phyloP scores from a whole-genome alignment of 2,329 filamentous ascomycete genomes.

The Colletotrichum zoysiae region DNA sequence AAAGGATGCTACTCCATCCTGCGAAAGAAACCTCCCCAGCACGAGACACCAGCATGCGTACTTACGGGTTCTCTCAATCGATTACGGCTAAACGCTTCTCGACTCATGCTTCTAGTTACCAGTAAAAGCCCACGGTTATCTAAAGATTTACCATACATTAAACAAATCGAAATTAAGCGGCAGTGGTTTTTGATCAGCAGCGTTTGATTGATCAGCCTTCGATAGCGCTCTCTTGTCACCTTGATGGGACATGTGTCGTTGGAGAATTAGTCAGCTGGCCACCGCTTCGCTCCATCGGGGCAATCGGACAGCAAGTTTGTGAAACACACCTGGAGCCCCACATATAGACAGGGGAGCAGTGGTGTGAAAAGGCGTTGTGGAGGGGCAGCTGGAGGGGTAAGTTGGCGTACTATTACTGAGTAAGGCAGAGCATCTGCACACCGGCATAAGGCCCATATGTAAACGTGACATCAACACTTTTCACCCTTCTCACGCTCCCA shows the following conservation, averaged over 20 bases:
- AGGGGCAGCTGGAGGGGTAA: slow-evolving; percentile 40
- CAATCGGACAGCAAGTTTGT: slow-evolving; percentile 38
- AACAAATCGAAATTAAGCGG: background rate
- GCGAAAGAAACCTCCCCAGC: background rate
- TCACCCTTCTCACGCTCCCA: background rate
- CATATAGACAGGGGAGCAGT: slow-evolving; percentile 22
- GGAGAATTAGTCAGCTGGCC: slow-evolving; percentile 36
- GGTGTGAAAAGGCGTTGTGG: slow-evolving; percentile 14
- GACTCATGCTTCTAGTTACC: background rate
- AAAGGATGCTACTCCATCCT: background rate
- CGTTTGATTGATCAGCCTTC: background rate
- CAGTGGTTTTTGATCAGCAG: background rate
- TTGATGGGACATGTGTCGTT: slow-evolving; percentile 36
- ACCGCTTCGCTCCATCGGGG: slow-evolving; percentile 24
- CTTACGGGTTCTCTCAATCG: no score
- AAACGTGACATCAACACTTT: slow-evolving; percentile 32
- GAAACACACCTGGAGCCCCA: slow-evolving; percentile 15
- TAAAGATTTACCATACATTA: no score
- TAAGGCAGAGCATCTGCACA: background rate
- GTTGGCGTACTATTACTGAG: background rate
- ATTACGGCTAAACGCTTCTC: background rate
- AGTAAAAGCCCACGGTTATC: no score
- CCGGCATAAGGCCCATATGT: slow-evolving; percentile 5
- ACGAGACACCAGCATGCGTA: background rate
- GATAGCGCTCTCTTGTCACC: slow-evolving; percentile 14